phyloP scores from a whole-genome alignment of 129 eudicot genomes.

The Lactuca sativa region DNA sequence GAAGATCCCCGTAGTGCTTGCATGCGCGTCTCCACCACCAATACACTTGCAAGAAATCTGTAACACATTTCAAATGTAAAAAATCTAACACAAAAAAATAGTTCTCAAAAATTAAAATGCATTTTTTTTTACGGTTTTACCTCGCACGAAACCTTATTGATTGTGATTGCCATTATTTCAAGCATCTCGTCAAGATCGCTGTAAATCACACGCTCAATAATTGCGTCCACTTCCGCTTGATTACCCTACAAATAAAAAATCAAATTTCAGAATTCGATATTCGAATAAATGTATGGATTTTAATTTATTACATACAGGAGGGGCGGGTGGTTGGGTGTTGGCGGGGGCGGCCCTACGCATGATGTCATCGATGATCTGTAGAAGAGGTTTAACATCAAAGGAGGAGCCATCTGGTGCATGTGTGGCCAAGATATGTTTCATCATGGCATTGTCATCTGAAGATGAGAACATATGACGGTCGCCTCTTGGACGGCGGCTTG shows the following conservation, averaged over 20 bases:
- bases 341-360: slow-evolving; percentile 48
- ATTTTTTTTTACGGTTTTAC: slow-evolving; percentile 24
- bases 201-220: slow-evolving; percentile 45
- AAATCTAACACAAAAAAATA: not conserved
- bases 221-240: slow-evolving; percentile 48
- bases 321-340: slow-evolving; percentile 2
- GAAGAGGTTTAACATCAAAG: slow-evolving; percentile 60
- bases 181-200: slow-evolving; percentile 58
- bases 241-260: slow-evolving; percentile 34
- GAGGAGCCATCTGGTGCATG: slow-evolving; percentile 70
- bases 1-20: slow-evolving; percentile 49
- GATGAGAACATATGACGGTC: slow-evolving; percentile 52
- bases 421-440: slow-evolving; percentile 59
- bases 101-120: not conserved
- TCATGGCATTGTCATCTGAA: slow-evolving; percentile 71
- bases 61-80: not conserved
- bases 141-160: slow-evolving; percentile 69
- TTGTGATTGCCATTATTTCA: slow-evolving; percentile 57
- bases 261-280: not conserved
- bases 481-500: slow-evolving; percentile 38
- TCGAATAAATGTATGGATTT: no score
- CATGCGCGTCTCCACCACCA: slow-evolving; percentile 60
- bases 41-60: slow-evolving; percentile 67
- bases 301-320: slow-evolving; percentile 15
- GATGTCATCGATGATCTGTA: slow-evolving; percentile 69